phyloP scores from a whole-genome alignment of 805 yeast species.

The Phaffomyces antillensis region DNA sequence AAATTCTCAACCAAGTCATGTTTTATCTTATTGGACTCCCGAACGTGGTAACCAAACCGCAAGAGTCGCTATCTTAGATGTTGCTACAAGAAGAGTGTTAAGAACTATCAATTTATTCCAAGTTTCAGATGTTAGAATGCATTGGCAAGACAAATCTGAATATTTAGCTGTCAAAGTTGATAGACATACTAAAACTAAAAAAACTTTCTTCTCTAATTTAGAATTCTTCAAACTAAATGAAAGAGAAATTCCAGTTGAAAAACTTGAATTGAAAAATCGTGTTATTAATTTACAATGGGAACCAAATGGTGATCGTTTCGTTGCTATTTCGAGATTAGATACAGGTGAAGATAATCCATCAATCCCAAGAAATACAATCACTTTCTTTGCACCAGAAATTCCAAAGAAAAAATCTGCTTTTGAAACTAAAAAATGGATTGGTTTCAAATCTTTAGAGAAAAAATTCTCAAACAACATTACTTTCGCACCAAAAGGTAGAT shows the following conservation, averaged over 20 bases:
- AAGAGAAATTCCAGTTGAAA: slow-evolving; percentile 90
- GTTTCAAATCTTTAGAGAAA: slow-evolving; percentile 48
- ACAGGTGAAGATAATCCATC: slow-evolving; percentile 48
- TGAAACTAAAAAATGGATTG: slow-evolving; percentile 48
- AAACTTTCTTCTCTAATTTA: slow-evolving; percentile 83
- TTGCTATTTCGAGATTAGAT: slow-evolving; percentile 60
- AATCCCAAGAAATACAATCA: slow-evolving; percentile 53
- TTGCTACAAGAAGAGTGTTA: slow-evolving; percentile 73
- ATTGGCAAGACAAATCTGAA: slow-evolving; percentile 89
- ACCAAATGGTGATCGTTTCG: slow-evolving; percentile 84
- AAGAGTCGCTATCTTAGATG: slow-evolving; percentile 82
- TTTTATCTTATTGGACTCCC: slow-evolving; percentile 95
- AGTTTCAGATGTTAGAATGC: slow-evolving; percentile 82
- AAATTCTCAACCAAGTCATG: slow-evolving; percentile 48
- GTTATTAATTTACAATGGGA: slow-evolving; percentile 93
- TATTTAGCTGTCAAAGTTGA: slow-evolving; percentile 90
- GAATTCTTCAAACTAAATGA: slow-evolving; percentile 86
- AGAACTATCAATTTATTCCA: slow-evolving; percentile 93
- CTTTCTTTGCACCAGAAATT: slow-evolving; percentile 81
- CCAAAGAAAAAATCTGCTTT: slow-evolving; percentile 35
- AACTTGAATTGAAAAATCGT: slow-evolving; percentile 85
- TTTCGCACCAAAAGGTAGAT: slow-evolving; percentile 94
- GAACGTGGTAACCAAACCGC: slow-evolving; percentile 90
- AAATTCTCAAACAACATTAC: slow-evolving; percentile 64
- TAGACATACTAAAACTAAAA: slow-evolving; percentile 92